Percentiles rank a stretch among this genome's conserved stretches.
Evolutionary conservation across 148 eudicot genomes (phyloP).

Genomic region (Selenicereus undatus): DNA sequence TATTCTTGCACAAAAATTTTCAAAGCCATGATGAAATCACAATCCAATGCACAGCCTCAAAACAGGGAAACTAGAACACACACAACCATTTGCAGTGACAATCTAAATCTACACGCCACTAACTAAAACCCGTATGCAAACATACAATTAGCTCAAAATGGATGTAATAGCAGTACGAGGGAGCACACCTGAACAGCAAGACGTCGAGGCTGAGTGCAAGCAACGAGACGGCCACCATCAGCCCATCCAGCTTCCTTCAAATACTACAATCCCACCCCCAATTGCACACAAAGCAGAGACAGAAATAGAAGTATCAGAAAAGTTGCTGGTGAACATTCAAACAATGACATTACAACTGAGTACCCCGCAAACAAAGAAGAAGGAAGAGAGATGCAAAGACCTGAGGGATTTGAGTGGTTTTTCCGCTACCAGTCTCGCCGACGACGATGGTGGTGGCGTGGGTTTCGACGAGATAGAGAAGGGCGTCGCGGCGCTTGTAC

Average conservation of each 20-base stretch:
- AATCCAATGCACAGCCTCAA: not conserved
- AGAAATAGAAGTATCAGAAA: not conserved
- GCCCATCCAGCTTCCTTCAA: constrained; percentile 98
- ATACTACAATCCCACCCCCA: constrained; percentile 40
- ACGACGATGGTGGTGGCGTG: constrained; percentile 78
- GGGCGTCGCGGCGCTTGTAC: constrained; percentile 55
- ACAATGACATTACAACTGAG: not conserved
- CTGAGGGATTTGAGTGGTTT: constrained; percentile 98
- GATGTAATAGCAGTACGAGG: constrained; percentile 2
- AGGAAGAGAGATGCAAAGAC: constrained; percentile 19
- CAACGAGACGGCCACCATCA: constrained; percentile 73
- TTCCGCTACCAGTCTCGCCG: constrained; percentile 94
- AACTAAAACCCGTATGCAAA: too few relatives aligned
- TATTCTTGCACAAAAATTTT: not conserved
- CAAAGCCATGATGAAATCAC: not conserved
- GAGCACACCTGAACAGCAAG: constrained; percentile 85
- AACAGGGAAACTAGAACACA: not conserved
- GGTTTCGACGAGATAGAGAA: constrained; percentile 79
- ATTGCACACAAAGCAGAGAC: not conserved
- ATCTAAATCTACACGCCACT: not conserved
- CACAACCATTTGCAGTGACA: not conserved
- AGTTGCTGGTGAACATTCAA: not conserved
- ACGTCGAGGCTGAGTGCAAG: constrained; percentile 97
- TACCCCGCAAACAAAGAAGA: not conserved
- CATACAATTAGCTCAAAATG: not conserved